phyloP scores from a whole-genome alignment of 2,329 filamentous ascomycete genomes.

The Capronia americana region DNA sequence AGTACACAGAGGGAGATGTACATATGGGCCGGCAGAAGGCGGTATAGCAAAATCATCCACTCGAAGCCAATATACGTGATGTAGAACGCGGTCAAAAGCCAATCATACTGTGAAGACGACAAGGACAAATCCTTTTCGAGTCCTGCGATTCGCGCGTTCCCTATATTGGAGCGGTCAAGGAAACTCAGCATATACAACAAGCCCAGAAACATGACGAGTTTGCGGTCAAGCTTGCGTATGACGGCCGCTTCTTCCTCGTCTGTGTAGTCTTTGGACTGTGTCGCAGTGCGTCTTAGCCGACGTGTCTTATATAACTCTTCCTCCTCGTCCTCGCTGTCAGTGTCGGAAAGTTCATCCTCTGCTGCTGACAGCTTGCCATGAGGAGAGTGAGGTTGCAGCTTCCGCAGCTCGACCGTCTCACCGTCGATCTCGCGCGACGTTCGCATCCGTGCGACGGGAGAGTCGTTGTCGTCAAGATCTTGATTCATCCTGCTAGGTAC shows the following conservation, averaged over 20 bases:
- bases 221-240: conserved; percentile 75
- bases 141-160: conserved; percentile 68
- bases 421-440: conserved; percentile 18
- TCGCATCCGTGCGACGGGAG: conserved; percentile 15
- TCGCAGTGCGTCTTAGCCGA: conserved; percentile 24
- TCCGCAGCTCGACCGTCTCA: conserved; percentile 26
- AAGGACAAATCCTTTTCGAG: conserved; percentile 61
- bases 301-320: conserved; percentile 22
- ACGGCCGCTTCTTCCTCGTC: conserved; percentile 75
- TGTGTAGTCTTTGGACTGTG: conserved; percentile 64
- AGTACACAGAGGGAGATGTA: conserved; percentile 68
- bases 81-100: conserved; percentile 68
- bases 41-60: conserved; percentile 71
- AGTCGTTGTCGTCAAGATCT: conserved; percentile 21
- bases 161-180: conserved; percentile 78
- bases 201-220: conserved; percentile 79
- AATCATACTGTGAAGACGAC: conserved; percentile 64
- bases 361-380: neutral
- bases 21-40: conserved; percentile 64
- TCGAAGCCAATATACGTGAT: conserved; percentile 69
- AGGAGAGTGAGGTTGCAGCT: conserved; percentile 18
- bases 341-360: conserved; percentile 12
- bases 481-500: conserved; percentile 13
- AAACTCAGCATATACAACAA: conserved; percentile 85
- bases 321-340: conserved; percentile 23